A percentile compares a stretch with the other conserved stretches of the same genome.
phyloP scores from a whole-genome alignment of 495 filamentous ascomycete species.

The Xanthoparmelia taractica region DNA sequence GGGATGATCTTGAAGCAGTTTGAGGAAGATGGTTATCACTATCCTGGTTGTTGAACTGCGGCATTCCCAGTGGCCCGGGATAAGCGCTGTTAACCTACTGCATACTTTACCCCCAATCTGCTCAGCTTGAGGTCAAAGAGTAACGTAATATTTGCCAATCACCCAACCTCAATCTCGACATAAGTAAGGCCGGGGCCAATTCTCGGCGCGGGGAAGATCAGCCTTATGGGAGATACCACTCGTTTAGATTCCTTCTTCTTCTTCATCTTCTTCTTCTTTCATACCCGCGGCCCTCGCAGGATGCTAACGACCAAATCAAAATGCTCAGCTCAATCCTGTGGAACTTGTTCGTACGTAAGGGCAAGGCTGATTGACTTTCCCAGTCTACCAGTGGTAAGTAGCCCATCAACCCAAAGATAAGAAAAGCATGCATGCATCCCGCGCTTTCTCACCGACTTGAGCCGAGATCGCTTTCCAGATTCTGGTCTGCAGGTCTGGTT shows the following conservation, averaged over 20 bases:
- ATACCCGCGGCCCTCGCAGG: neutral
- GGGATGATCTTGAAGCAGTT: too few relatives aligned
- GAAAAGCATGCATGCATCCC: neutral
- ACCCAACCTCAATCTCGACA: too few relatives aligned
- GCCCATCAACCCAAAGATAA: slow-evolving; percentile 6
- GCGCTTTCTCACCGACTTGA: neutral
- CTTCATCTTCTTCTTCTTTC: neutral
- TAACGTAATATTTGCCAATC: too few relatives aligned
- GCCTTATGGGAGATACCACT: neutral
- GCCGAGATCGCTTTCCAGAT: neutral
- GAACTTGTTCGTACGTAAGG: neutral
- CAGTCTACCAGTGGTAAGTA: neutral
- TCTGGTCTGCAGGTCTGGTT: neutral
- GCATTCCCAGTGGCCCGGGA: too few relatives aligned
- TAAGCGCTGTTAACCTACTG: too few relatives aligned
- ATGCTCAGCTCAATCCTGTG: neutral
- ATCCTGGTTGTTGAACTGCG: too few relatives aligned
- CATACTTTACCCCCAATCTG: too few relatives aligned
- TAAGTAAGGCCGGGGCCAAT: too few relatives aligned
- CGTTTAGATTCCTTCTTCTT: too few relatives aligned
- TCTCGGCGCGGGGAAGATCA: neutral
- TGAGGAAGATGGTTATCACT: too few relatives aligned
- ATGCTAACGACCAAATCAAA: neutral
- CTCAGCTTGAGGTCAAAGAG: too few relatives aligned
- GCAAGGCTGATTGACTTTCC: neutral